These are phyloP conservation scores for Leccinum variicolor DNA, from an alignment of 768 basidiomycete genomes.

Conservation along the genomic window DNA sequence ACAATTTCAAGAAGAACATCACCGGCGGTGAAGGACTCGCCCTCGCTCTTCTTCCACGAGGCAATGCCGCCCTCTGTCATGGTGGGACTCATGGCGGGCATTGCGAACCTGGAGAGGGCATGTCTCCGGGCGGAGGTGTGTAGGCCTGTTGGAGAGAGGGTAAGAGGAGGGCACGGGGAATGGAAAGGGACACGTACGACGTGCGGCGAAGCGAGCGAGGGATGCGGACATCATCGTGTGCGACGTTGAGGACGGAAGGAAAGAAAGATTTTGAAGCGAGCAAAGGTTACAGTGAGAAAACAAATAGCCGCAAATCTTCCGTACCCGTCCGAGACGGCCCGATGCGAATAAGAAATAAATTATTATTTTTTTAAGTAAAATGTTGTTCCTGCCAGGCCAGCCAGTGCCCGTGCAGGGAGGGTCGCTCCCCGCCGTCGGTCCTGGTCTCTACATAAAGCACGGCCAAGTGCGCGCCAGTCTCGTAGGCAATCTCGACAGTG, in stretches of 20 bases:
- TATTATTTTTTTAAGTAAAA: slow-evolving; percentile 20
- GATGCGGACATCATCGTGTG: slow-evolving; percentile 63
- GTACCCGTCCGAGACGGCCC: slow-evolving; percentile 7
- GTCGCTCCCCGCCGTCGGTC: slow-evolving; percentile 55
- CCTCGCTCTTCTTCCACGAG: slow-evolving; percentile 96
- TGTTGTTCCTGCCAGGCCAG: slow-evolving; percentile 71
- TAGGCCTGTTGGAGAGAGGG: slow-evolving; percentile 49
- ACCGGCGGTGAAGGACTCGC: slow-evolving; percentile 82
- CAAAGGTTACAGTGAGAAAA: slow-evolving; percentile 14
- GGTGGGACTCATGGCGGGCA: slow-evolving; percentile 99
- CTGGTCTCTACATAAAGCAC: slow-evolving; percentile 65
- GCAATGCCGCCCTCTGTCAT: slow-evolving; percentile 99
- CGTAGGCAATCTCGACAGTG: slow-evolving; percentile 56
- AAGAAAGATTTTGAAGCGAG: slow-evolving; percentile 9
- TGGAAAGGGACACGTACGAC: slow-evolving; percentile 46
- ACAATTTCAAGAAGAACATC: slow-evolving; percentile 97
- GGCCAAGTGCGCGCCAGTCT: slow-evolving; percentile 67
- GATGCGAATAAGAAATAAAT: slow-evolving; percentile 4
- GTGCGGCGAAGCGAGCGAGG: slow-evolving; percentile 61
- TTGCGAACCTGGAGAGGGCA: slow-evolving; percentile 84
- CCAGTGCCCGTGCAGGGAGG: slow-evolving; percentile 57
- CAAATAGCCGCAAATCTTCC: slow-evolving; percentile 30
- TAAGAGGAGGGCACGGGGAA: not conserved
- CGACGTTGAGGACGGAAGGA: slow-evolving; percentile 11
- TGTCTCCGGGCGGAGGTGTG: slow-evolving; percentile 76